A percentile compares a stretch with the other conserved stretches of the same genome.
These are phyloP conservation scores for Penicillium coffeae DNA, from an alignment of 495 filamentous ascomycete species.

Conservation along the genomic window DNA sequence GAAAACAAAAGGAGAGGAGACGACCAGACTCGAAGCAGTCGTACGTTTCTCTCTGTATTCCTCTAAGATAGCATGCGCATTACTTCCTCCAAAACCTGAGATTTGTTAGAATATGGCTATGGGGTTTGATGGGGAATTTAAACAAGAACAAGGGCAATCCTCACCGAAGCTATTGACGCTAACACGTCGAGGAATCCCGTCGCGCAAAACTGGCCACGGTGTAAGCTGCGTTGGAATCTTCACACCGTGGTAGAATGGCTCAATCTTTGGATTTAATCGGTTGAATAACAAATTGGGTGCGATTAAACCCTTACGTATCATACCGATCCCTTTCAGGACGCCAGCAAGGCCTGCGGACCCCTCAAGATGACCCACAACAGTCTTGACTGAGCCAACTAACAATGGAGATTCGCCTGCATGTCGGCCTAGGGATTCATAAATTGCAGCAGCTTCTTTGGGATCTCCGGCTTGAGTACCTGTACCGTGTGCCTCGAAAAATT, in stretches of 20 bases:
- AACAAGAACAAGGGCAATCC: slow-evolving; percentile 57
- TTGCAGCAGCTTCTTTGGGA: neutral
- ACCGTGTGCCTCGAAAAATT: slow-evolving; percentile 29
- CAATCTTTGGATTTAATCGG: slow-evolving; percentile 44
- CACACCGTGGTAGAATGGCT: slow-evolving; percentile 36
- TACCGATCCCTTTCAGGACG: slow-evolving; percentile 49
- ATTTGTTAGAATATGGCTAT: no score
- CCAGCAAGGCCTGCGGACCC: slow-evolving; percentile 55
- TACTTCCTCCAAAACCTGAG: no score
- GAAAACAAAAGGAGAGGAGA: neutral
- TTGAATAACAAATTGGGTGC: slow-evolving; percentile 53
- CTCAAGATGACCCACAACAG: slow-evolving; percentile 36
- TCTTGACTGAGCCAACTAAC: slow-evolving; percentile 1
- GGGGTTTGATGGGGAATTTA: no score
- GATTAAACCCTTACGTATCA: slow-evolving; percentile 43
- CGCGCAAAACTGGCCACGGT: neutral
- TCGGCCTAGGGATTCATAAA: slow-evolving; percentile 12
- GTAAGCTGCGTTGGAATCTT: slow-evolving; percentile 33
- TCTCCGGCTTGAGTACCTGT: neutral
- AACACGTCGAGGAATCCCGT: neutral
- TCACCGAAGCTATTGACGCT: slow-evolving; percentile 48
- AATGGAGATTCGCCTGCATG: neutral
- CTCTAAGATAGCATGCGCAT: slow-evolving; percentile 60
- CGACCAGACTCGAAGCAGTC: neutral
- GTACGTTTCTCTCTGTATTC: slow-evolving; percentile 2